Conservation (phyloP, 495 filamentous ascomycete species). For the Letharia lupina region DNA sequence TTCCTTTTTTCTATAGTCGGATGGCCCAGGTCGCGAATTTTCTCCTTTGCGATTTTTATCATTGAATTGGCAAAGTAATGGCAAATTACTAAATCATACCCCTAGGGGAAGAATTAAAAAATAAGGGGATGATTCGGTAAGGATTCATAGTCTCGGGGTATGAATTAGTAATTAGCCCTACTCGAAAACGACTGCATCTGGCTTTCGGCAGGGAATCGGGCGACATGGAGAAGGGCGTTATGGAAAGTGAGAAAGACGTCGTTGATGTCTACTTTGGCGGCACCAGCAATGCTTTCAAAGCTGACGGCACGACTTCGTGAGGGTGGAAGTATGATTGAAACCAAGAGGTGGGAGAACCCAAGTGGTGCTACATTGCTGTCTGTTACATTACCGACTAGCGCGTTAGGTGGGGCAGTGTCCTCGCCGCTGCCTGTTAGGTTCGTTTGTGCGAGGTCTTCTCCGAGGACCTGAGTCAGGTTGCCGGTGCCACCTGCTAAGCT, state of each 20-base stretch:
- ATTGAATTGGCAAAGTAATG: too few relatives aligned
- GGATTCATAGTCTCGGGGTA: too few relatives aligned
- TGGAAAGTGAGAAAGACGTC: slow-evolving; percentile 1
- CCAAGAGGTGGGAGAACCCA: not conserved
- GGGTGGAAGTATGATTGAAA: not conserved
- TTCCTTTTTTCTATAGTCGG: too few relatives aligned
- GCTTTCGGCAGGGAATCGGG: not conserved
- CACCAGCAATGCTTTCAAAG: not conserved
- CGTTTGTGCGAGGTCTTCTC: not conserved
- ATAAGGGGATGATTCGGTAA: too few relatives aligned
- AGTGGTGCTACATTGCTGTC: not conserved
- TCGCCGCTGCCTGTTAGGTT: not conserved
- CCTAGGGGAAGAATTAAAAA: too few relatives aligned
- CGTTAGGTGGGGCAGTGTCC: not conserved
- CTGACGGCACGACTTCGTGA: not conserved
- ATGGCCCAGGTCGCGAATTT: too few relatives aligned
- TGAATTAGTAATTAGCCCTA: too few relatives aligned
- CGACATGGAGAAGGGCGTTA: not conserved
- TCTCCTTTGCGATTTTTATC: too few relatives aligned
- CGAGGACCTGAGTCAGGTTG: not conserved
- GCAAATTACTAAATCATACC: too few relatives aligned
- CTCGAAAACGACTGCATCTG: not conserved
- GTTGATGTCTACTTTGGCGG: not conserved
- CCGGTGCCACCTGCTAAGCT: not conserved
- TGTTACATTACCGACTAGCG: not conserved